Base-by-base conservation (phyloP, 2,329 filamentous ascomycete species). In the Verticillium dahliae region DNA sequence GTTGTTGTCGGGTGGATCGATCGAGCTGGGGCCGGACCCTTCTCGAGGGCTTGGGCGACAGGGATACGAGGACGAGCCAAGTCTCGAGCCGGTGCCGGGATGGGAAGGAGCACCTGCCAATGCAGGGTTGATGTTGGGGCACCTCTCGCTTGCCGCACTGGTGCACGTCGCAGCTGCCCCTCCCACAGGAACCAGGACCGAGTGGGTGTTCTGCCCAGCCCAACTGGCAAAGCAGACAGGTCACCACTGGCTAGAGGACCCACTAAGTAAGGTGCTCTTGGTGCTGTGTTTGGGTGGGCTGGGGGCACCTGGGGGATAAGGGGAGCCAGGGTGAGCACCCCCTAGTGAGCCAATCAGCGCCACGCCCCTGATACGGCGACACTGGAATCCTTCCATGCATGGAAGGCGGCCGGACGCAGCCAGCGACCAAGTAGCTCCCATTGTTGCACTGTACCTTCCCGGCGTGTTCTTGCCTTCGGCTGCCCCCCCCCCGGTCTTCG, bases 361-460 rank as follows among this genome's bases (percentile, higher is more conserved):
- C 55, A 35, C 18, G 33, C 55, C 33, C 33, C 55, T 38, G 55
- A 57, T 57, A 57, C 33, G 55, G 55, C 35, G 22, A 35, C 55
- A 35, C 55, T 59, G 57, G 57, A 59, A 59, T 59, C 38, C 39
- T 59, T 59, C 57, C 39, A 59, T 59, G 57, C 57, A 59, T 59
- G 57, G 57, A 59, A 59, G 57, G 57, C 33, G 45, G 11, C 45
- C 45, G 45, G 45, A 52, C 45, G 45, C 45, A 52, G 45, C 45
- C 45, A 52, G 18, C 45, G 13, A 52, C 15, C 18, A n/a, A 52
- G 18, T n/a, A 27, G 18, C 22, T 52, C 15, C 45, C 39, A 14
- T 22, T 52, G 45, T 31, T 52, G 45, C 45, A 52, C 45, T 52
- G 45, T 52, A 22, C 45, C 45, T 52, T 52, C 45, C 45, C 45